Evolutionary conservation across 768 basidiomycete species (phyloP), one percentile per base, ranked within the genome.

Genomic region (Tulasnella calospora): DNA sequence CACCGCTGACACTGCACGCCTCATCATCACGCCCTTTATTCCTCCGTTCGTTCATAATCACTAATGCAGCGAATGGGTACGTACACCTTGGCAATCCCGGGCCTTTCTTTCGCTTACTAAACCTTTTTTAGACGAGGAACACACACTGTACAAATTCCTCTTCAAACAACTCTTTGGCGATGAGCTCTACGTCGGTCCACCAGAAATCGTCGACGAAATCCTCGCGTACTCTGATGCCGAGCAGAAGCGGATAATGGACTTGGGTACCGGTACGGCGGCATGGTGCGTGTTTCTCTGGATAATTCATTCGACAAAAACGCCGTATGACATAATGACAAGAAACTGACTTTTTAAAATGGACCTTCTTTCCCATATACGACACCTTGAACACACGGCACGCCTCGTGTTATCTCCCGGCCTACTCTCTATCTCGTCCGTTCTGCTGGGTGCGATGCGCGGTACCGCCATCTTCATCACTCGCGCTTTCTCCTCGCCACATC

Each of bases 191-290:
- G 41, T 77, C 17, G 76, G 67, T 6, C 67, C 69, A 9, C 27
- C 36, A 44, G 77, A 36, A 9, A 36, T 40, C 36, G 70, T 78
- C 44, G 23, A 71, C 40, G 30, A 79, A 23, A 19, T 75, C 44
- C 71, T 78, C 23, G 5, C n/a, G 17, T 7, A 19, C 12, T 5
- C 23, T 36, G 9, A 9, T 3, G 74, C 17, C 47, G 67, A 38
- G 36, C 41, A 74, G 21, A 79, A 79, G 36, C 36, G 36, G 33
- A 47, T 79, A 15, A 27, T 79, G 78, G 78, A 79, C 73, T 47
- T 79, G 27, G 78, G 78, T 10, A 78, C 77, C 35, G 77, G 77
- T 36, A 44, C 69, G 15, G 77, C 70, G 27, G 69, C 36, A 44
- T 78, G 77, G 77, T 78, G 40, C 61, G 76, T 47, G 46, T 47